A percentile compares a stretch with the other conserved stretches of the same genome.
Conservation (phyloP, 129 eudicot genomes). For the Lactuca sativa region DNA sequence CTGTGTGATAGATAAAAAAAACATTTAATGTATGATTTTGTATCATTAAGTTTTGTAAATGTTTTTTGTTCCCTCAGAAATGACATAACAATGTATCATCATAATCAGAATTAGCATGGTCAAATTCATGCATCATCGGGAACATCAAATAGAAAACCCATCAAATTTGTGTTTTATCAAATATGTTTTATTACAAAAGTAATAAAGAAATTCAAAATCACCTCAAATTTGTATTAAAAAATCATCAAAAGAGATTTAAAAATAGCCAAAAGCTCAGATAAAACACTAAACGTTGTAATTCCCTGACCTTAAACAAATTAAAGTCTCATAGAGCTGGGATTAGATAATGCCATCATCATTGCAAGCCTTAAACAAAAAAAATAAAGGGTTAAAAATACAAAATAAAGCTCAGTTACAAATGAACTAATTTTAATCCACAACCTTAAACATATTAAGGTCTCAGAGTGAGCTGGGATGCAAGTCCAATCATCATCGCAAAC, state of each 20-base stretch:
- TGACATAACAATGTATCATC: slow-evolving; percentile 20
- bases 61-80: slow-evolving; percentile 30
- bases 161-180: too few relatives aligned
- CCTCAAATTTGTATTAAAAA: neutral
- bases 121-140: slow-evolving; percentile 23
- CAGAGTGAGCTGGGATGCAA: slow-evolving; percentile 50
- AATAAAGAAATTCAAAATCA: neutral
- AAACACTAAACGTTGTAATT: slow-evolving; percentile 35
- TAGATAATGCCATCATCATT: slow-evolving; percentile 40
- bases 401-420: slow-evolving; percentile 22
- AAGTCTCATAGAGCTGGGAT: slow-evolving; percentile 50
- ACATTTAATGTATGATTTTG: neutral
- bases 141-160: neutral
- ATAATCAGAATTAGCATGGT: slow-evolving; percentile 44
- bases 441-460: slow-evolving; percentile 43
- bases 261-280: slow-evolving; percentile 22
- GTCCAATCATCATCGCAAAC: slow-evolving; percentile 38
- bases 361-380: neutral
- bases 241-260: too few relatives aligned
- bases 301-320: slow-evolving; percentile 40
- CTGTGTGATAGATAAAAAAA: too few relatives aligned
- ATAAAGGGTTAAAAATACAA: neutral
- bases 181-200: too few relatives aligned
- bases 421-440: slow-evolving; percentile 39
- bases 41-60: too few relatives aligned